phyloP scores from a whole-genome alignment of 768 basidiomycete genomes.

The Pisolithus marmoratus region DNA sequence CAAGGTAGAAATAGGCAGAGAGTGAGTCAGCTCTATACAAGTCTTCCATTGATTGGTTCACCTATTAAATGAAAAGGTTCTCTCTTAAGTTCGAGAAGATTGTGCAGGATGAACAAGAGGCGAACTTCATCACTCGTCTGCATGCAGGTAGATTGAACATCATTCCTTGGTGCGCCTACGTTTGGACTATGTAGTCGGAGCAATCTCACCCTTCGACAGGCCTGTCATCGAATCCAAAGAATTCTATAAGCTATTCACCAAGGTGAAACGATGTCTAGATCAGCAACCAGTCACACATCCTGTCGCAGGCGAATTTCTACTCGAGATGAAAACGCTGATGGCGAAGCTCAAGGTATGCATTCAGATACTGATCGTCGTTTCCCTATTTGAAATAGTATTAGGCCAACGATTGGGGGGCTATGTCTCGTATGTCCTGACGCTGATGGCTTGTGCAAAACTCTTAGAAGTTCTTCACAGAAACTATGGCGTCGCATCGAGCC shows the following conservation, averaged over 20 bases:
- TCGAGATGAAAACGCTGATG: slow-evolving; percentile 57
- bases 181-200: not conserved
- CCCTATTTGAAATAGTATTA: slow-evolving; percentile 14
- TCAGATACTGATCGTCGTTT: not conserved
- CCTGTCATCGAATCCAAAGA: slow-evolving; percentile 58
- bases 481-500: slow-evolving; percentile 43
- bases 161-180: slow-evolving; percentile 45
- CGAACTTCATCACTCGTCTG: slow-evolving; percentile 57
- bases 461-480: slow-evolving; percentile 30
- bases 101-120: slow-evolving; percentile 54
- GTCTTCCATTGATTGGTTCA: not conserved
- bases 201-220: slow-evolving; percentile 6
- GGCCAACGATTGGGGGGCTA: slow-evolving; percentile 61
- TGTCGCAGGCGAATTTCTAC: slow-evolving; percentile 49
- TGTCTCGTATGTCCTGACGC: slow-evolving; percentile 43
- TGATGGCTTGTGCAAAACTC: not conserved
- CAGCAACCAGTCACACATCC: slow-evolving; percentile 43
- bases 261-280: slow-evolving; percentile 43
- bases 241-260: slow-evolving; percentile 52
- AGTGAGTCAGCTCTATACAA: slow-evolving; percentile 32
- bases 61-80: slow-evolving; percentile 33
- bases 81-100: slow-evolving; percentile 54
- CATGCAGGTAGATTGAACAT: slow-evolving; percentile 52
- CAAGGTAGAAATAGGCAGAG: slow-evolving; percentile 49
- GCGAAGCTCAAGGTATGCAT: slow-evolving; percentile 53